Evolutionary conservation across 1,139 yeast genomes (phyloP).

Genomic region (Lodderomyces margitis): DNA sequence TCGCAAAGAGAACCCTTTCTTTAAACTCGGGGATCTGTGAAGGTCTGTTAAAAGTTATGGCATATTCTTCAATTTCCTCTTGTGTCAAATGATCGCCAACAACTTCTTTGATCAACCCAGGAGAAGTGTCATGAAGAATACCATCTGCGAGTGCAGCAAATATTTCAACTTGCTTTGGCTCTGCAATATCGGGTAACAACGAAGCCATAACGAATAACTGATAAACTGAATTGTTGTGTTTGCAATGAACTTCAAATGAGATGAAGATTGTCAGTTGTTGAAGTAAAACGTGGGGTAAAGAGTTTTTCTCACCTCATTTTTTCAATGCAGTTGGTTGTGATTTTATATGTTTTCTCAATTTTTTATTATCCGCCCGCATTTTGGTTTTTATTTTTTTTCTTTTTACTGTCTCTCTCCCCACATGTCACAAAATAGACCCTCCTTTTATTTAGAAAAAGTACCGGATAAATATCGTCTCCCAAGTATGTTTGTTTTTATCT

Average conservation of each 20-base stretch:
- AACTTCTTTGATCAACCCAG: conserved; percentile 27
- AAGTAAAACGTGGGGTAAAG: background rate
- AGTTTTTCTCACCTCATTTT: background rate
- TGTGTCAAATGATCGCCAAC: conserved; percentile 28
- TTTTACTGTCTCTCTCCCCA: background rate
- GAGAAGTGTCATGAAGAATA: conserved; percentile 32
- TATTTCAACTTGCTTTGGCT: conserved; percentile 27
- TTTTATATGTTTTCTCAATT: background rate
- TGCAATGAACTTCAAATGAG: too few relatives aligned
- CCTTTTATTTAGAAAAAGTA: too few relatives aligned
- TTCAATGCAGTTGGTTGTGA: background rate
- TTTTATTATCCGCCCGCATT: too few relatives aligned
- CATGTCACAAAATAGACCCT: too few relatives aligned
- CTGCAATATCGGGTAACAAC: conserved; percentile 19
- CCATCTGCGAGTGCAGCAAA: conserved; percentile 35
- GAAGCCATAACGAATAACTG: conserved; percentile 9
- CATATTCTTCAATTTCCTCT: conserved; percentile 34
- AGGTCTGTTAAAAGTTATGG: conserved; percentile 27
- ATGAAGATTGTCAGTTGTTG: background rate
- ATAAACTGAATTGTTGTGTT: too few relatives aligned
- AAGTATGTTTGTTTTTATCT: too few relatives aligned
- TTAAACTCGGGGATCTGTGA: conserved; percentile 30
- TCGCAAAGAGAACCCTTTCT: conserved; percentile 18
- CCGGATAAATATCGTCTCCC: background rate
- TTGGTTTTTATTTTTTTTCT: background rate